phyloP scores from a whole-genome alignment of 2,329 filamentous ascomycete genomes.

The Acrocalymma vagum region DNA sequence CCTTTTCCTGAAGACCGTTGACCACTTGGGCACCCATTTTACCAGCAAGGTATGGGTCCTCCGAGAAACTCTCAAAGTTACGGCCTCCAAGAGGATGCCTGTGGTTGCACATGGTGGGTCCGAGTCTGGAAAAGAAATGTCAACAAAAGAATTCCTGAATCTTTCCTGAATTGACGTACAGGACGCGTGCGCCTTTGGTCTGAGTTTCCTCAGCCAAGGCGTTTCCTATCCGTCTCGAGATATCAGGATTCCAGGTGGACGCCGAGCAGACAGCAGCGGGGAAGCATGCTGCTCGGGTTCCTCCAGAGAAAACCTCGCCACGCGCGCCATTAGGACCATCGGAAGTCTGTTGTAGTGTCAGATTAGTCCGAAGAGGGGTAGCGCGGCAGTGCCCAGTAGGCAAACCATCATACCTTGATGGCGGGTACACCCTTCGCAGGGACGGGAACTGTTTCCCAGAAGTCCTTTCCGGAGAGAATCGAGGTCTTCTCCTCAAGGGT shows the following conservation, averaged over 20 bases:
- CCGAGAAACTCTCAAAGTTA: slow-evolving; percentile 79
- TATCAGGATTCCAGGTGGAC: slow-evolving; percentile 76
- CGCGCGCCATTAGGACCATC: slow-evolving; percentile 76
- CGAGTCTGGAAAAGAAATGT: slow-evolving; percentile 56
- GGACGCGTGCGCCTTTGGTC: slow-evolving; percentile 75
- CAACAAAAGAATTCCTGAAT: not conserved
- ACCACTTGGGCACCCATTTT: slow-evolving; percentile 70
- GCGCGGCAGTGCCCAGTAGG: not conserved
- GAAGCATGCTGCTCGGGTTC: slow-evolving; percentile 73
- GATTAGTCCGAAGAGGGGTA: no score
- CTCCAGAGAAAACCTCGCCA: slow-evolving; percentile 70
- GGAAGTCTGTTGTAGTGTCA: slow-evolving; percentile 56
- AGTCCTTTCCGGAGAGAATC: slow-evolving; percentile 58
- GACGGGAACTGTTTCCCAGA: slow-evolving; percentile 73
- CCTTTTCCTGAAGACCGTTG: slow-evolving; percentile 69
- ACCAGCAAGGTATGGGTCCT: slow-evolving; percentile 73
- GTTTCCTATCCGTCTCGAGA: slow-evolving; percentile 63
- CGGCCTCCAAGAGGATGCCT: slow-evolving; percentile 80
- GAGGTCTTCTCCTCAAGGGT: slow-evolving; percentile 47
- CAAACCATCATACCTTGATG: slow-evolving; percentile 47
- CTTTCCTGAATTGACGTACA: slow-evolving; percentile 50
- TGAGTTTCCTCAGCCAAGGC: slow-evolving; percentile 75
- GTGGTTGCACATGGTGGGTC: slow-evolving; percentile 82
- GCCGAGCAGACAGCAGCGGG: slow-evolving; percentile 74
- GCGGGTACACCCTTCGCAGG: slow-evolving; percentile 68